Evolutionary conservation across 73 alveolate genomes (phyloP).

Genomic region (Paramecium octaurelia): DNA sequence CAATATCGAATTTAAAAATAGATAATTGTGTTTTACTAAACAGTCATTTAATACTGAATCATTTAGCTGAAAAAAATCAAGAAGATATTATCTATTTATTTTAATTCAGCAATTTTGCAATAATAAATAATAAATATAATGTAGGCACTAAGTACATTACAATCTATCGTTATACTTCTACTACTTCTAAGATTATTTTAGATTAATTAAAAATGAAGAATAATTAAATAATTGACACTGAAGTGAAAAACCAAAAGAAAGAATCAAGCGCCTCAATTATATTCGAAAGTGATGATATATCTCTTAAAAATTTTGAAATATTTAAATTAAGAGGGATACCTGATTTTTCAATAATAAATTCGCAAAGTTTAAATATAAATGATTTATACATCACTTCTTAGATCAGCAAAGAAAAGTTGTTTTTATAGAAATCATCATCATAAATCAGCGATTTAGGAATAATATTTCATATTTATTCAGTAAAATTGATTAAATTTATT

Average conservation of each 20-base stretch:
- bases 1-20: neutral
- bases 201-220: neutral
- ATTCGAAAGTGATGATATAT: neutral
- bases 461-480: neutral
- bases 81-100: neutral
- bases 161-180: neutral
- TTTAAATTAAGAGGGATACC: neutral
- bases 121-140: too few relatives aligned
- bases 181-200: neutral
- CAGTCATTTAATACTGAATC: neutral
- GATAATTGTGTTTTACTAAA: neutral
- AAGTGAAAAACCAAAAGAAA: too few relatives aligned
- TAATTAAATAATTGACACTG: neutral
- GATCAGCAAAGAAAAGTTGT: neutral
- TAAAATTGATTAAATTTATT: too few relatives aligned
- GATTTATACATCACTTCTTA: neutral
- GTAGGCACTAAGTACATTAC: neutral
- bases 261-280: neutral
- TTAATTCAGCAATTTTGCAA: too few relatives aligned
- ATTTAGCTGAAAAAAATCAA: neutral
- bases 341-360: neutral
- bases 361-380: neutral
- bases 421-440: too few relatives aligned
- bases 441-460: neutral
- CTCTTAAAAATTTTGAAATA: neutral